Conservation (phyloP, 192 early-diverging fungal genomes). For the Backusella macrospora region DNA sequence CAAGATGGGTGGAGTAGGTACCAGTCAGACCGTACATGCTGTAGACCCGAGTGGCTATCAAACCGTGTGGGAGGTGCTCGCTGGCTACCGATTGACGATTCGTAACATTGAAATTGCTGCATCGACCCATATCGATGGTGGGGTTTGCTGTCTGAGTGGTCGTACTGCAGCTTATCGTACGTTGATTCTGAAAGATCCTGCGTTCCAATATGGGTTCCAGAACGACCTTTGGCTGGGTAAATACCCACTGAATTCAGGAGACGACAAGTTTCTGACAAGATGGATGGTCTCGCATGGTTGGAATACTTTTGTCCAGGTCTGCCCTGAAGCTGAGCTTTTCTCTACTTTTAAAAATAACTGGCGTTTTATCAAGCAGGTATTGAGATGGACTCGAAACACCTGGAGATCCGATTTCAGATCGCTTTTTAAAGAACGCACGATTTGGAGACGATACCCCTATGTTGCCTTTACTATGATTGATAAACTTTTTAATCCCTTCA, state of each 20-base stretch:
- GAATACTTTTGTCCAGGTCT: slow-evolving; percentile 60
- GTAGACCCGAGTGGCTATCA: slow-evolving; percentile 43
- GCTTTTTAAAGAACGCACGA: slow-evolving; percentile 53
- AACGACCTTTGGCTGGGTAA: slow-evolving; percentile 60
- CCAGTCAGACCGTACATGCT: slow-evolving; percentile 54
- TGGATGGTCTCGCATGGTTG: slow-evolving; percentile 65
- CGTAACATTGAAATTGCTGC: slow-evolving; percentile 66
- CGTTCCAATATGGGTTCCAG: slow-evolving; percentile 60
- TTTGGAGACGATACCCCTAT: slow-evolving; percentile 61
- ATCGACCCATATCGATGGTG: slow-evolving; percentile 64
- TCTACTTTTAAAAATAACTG: slow-evolving; percentile 70
- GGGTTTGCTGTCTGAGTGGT: slow-evolving; percentile 64
- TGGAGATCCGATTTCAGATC: slow-evolving; percentile 60
- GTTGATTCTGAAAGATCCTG: slow-evolving; percentile 60
- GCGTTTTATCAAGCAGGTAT: slow-evolving; percentile 61
- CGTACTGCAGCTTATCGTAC: slow-evolving; percentile 65
- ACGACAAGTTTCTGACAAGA: slow-evolving; percentile 66
- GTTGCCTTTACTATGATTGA: slow-evolving; percentile 66
- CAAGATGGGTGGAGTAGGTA: slow-evolving; percentile 62
- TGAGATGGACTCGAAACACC: slow-evolving; percentile 67
- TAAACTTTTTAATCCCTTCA: slow-evolving; percentile 63
- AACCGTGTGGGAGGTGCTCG: slow-evolving; percentile 64
- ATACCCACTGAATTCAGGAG: slow-evolving; percentile 62
- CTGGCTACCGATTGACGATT: slow-evolving; percentile 59
- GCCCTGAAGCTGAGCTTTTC: slow-evolving; percentile 56